A percentile compares a stretch with the other conserved stretches of the same genome.
These are phyloP conservation scores for Candida sanyiensis DNA, from an alignment of 805 yeast genomes.

Conservation along the genomic window DNA sequence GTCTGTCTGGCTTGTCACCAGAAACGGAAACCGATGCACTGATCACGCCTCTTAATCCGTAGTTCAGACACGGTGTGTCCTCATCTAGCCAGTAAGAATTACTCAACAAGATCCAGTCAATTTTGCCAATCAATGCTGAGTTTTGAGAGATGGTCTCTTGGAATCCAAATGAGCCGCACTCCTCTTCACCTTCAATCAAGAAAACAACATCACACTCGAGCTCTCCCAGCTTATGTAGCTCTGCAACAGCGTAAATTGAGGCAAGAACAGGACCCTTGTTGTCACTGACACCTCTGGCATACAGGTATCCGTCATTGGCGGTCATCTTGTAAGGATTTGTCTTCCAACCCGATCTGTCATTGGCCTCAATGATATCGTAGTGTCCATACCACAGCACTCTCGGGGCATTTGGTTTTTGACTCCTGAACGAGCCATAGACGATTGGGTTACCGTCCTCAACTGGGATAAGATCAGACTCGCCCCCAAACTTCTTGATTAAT, in stretches of 20 bases:
- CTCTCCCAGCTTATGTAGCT: conserved; percentile 43
- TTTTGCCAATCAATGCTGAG: conserved; percentile 50
- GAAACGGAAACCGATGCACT: conserved; percentile 67
- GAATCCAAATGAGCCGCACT: conserved; percentile 85
- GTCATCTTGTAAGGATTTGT: conserved; percentile 74
- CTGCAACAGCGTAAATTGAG: conserved; percentile 81
- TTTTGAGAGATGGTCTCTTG: conserved; percentile 54
- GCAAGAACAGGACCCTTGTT: conserved; percentile 93
- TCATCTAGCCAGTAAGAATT: conserved; percentile 95
- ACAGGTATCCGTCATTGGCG: conserved; percentile 76
- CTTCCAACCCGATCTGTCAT: conserved; percentile 56
- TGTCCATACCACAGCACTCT: conserved; percentile 89
- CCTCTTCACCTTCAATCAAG: conserved; percentile 92
- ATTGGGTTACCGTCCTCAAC: conserved; percentile 80
- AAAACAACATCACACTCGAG: conserved; percentile 73
- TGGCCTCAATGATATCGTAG: conserved; percentile 88
- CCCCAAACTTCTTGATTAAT: conserved; percentile 64
- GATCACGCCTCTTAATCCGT: conserved; percentile 89
- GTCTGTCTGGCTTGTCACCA: conserved; percentile 80
- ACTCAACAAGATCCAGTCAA: conserved; percentile 87
- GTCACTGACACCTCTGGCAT: conserved; percentile 91
- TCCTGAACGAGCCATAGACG: conserved; percentile 67
- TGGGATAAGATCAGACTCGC: conserved; percentile 62
- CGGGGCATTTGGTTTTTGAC: conserved; percentile 31
- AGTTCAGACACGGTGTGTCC: conserved; percentile 82